phyloP scores from a whole-genome alignment of 257 asterid genomes.

The Apocynum venetum region DNA sequence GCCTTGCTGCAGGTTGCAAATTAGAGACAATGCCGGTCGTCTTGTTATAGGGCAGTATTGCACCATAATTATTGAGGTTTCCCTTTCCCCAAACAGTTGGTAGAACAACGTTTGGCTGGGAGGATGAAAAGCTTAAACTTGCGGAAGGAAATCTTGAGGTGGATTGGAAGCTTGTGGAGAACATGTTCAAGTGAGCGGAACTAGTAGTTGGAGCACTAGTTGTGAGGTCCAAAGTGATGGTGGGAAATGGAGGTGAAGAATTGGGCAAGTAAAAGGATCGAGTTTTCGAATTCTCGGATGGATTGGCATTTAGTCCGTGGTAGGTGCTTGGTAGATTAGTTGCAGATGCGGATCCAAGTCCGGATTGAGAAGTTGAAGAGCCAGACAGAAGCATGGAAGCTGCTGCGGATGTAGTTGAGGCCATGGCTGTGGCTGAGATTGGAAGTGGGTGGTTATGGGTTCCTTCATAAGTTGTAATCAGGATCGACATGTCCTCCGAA shows the following conservation, averaged over 20 bases:
- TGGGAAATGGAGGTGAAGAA: slow-evolving; percentile 49
- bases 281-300: slow-evolving; percentile 22
- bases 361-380: slow-evolving; percentile 46
- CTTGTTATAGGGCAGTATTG: slow-evolving; percentile 20
- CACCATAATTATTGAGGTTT: slow-evolving; percentile 20
- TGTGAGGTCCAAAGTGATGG: slow-evolving; percentile 83
- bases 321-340: slow-evolving; percentile 13
- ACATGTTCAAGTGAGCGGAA: slow-evolving; percentile 32
- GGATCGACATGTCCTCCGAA: slow-evolving; percentile 62
- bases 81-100: slow-evolving; percentile 40
- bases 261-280: slow-evolving; percentile 38
- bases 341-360: slow-evolving; percentile 9
- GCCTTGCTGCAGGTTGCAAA: slow-evolving; percentile 26
- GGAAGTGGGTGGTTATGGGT: slow-evolving; percentile 86
- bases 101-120: slow-evolving; percentile 22
- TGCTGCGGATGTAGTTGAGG: slow-evolving; percentile 91
- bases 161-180: slow-evolving; percentile 33
- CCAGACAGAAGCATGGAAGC: slow-evolving; percentile 93
- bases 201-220: slow-evolving; percentile 36
- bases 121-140: slow-evolving; percentile 41
- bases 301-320: slow-evolving; percentile 22
- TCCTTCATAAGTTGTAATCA: slow-evolving; percentile 92
- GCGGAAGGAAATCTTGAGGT: slow-evolving; percentile 39
- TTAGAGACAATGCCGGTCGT: slow-evolving; percentile 18
- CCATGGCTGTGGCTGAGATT: slow-evolving; percentile 82